Evolutionary conservation across 495 filamentous ascomycete species (phyloP).

Genomic region (Hypoxylon crocopeplum): DNA sequence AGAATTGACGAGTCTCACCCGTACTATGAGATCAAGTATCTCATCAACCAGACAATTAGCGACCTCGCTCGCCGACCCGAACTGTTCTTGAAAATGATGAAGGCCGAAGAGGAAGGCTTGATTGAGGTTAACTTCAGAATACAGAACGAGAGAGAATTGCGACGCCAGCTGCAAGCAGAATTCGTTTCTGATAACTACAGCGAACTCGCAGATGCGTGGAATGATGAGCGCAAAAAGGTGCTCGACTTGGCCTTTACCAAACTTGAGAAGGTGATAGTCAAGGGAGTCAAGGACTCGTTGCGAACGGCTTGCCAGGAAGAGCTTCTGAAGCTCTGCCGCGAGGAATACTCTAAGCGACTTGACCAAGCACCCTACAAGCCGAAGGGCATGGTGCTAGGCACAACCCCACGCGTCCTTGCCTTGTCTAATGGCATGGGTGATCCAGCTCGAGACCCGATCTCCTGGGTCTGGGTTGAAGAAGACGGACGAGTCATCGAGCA

Average conservation of each 20-base stretch:
- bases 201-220: slow-evolving; percentile 95
- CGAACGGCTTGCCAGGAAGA: slow-evolving; percentile 90
- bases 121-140: slow-evolving; percentile 82
- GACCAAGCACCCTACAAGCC: slow-evolving; percentile 97
- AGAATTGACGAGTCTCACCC: slow-evolving; percentile 95
- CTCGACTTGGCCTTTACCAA: slow-evolving; percentile 81
- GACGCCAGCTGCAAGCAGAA: slow-evolving; percentile 73
- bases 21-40: slow-evolving; percentile 98
- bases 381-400: slow-evolving; percentile 89
- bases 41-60: slow-evolving; percentile 81
- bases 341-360: slow-evolving; percentile 82
- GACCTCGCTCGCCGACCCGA: slow-evolving; percentile 85
- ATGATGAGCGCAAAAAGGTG: slow-evolving; percentile 80
- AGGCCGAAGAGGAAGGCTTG: slow-evolving; percentile 90
- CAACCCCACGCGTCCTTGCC: slow-evolving; percentile 83
- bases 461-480: slow-evolving; percentile 92
- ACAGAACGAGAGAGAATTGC: slow-evolving; percentile 75
- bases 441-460: slow-evolving; percentile 76
- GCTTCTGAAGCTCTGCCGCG: slow-evolving; percentile 79
- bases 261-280: slow-evolving; percentile 82
- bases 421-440: slow-evolving; percentile 83
- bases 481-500: slow-evolving; percentile 87
- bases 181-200: slow-evolving; percentile 94
- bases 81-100: slow-evolving; percentile 92
- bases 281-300: slow-evolving; percentile 91